A percentile compares a stretch with the other conserved stretches of the same genome.
Evolutionary conservation across 2,329 filamentous ascomycete species (phyloP).

Genomic region (Claviceps monticola): DNA sequence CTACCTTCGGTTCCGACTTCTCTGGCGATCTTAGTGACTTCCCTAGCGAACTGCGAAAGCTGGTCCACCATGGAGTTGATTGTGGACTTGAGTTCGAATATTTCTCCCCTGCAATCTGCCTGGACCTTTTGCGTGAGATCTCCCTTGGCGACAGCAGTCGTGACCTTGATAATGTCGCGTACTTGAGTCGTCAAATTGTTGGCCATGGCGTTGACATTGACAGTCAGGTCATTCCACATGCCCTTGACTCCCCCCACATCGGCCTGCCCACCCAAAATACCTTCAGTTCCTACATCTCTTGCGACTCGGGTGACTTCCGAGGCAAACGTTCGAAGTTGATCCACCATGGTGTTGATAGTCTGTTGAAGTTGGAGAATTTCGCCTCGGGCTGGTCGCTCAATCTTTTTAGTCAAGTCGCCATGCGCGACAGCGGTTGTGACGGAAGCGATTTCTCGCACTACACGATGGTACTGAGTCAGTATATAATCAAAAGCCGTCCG

Average conservation of each 20-base stretch:
- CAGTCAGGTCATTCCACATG: constrained; percentile 79
- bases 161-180: constrained; percentile 81
- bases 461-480: constrained; percentile 1
- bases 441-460: constrained; percentile 70
- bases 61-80: constrained; percentile 99
- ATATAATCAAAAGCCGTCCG: not conserved
- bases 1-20: constrained; percentile 95
- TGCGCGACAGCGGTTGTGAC: constrained; percentile 75
- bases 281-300: constrained; percentile 72
- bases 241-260: constrained; percentile 74
- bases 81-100: constrained; percentile 86
- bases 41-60: constrained; percentile 87
- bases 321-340: constrained; percentile 70
- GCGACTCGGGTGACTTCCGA: constrained; percentile 74
- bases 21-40: constrained; percentile 90
- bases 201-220: constrained; percentile 80
- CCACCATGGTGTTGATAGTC: constrained; percentile 83
- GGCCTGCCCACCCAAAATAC: constrained; percentile 68
- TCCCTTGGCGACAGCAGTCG: constrained; percentile 61
- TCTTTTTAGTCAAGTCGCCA: constrained; percentile 73
- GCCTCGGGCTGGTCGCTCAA: constrained; percentile 65
- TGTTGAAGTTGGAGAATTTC: constrained; percentile 75
- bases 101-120: constrained; percentile 83
- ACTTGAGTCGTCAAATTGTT: constrained; percentile 81
- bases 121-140: constrained; percentile 96